These are phyloP conservation scores for Eutreptiella sp. DNA, from an alignment of 208 protist genomes.

Conservation along the genomic window DNA sequence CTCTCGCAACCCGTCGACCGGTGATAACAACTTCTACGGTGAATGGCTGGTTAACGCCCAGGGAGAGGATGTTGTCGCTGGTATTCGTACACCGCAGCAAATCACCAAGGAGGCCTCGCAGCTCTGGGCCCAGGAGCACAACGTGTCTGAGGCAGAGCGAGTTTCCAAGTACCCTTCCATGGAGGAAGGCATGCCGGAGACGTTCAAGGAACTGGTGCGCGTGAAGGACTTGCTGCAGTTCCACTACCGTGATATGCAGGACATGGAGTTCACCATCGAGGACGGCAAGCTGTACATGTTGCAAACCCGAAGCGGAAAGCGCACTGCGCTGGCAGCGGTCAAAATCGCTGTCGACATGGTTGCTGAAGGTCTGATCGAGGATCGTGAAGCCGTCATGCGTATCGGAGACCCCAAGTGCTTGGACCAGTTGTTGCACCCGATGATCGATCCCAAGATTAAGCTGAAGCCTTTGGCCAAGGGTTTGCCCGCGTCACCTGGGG, in stretches of 20 bases:
- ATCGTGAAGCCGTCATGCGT: slow-evolving; percentile 72
- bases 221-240: slow-evolving; percentile 69
- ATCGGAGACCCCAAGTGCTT: slow-evolving; percentile 70
- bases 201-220: slow-evolving; percentile 70
- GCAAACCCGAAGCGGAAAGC: slow-evolving; percentile 85
- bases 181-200: slow-evolving; percentile 70
- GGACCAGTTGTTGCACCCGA: slow-evolving; percentile 77
- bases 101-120: slow-evolving; percentile 55
- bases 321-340: slow-evolving; percentile 77
- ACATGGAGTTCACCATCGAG: slow-evolving; percentile 94
- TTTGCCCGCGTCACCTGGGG: slow-evolving; percentile 81
- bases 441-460: slow-evolving; percentile 58
- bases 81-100: slow-evolving; percentile 84
- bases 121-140: slow-evolving; percentile 60
- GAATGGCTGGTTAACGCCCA: slow-evolving; percentile 91
- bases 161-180: slow-evolving; percentile 60
- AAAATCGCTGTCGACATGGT: slow-evolving; percentile 83
- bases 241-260: slow-evolving; percentile 90
- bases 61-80: slow-evolving; percentile 91
- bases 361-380: slow-evolving; percentile 73
- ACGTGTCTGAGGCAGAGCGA: slow-evolving; percentile 58
- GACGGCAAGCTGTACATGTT: slow-evolving; percentile 85
- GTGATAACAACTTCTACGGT: slow-evolving; percentile 83
- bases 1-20: slow-evolving; percentile 83
- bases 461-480: slow-evolving; percentile 77